These are phyloP conservation scores for Vaccinium macrocarpon DNA, from an alignment of 148 eudicot genomes.

Conservation along the genomic window DNA sequence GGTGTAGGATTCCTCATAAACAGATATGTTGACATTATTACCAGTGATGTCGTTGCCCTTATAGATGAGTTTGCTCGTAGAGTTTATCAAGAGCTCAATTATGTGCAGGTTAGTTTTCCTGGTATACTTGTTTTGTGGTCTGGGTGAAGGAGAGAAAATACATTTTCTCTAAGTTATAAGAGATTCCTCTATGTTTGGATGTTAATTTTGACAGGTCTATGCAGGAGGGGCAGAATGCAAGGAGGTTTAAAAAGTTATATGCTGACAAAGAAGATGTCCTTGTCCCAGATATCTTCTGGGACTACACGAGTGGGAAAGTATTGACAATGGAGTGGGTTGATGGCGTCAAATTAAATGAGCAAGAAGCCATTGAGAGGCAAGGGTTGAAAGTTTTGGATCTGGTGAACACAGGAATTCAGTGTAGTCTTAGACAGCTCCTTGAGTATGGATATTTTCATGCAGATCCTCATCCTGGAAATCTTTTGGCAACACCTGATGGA, in stretches of 20 bases:
- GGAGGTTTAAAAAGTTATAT: constrained; percentile 95
- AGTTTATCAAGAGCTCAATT: constrained; percentile 98
- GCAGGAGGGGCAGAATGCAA: constrained; percentile 99
- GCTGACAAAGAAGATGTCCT: constrained; percentile 95
- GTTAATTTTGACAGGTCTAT: constrained; percentile 81
- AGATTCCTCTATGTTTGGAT: constrained; percentile 51
- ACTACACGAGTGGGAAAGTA: constrained; percentile 90
- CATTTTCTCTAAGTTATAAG: constrained; percentile 3
- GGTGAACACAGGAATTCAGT: constrained; percentile 90
- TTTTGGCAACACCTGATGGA: constrained; percentile 97
- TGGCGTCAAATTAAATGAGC: constrained; percentile 90
- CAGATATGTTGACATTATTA: constrained; percentile 71
- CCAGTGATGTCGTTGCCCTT: constrained; percentile 94
- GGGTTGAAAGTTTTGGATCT: constrained; percentile 93
- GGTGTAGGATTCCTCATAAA: constrained; percentile 82
- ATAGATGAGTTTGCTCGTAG: constrained; percentile 96
- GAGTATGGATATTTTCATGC: constrained; percentile 99
- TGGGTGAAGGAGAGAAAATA: constrained; percentile 2
- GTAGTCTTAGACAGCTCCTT: constrained; percentile 95
- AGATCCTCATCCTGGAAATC: constrained; percentile 99
- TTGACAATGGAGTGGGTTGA: constrained; percentile 98
- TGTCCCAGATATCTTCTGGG: constrained; percentile 99
- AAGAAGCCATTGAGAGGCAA: constrained; percentile 83
- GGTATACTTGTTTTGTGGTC: background rate
- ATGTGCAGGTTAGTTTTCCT: constrained; percentile 74